Percentiles rank a stretch among this genome's conserved stretches.
Conservation (phyloP, 768 basidiomycete species). For the Mycena belliarum region DNA sequence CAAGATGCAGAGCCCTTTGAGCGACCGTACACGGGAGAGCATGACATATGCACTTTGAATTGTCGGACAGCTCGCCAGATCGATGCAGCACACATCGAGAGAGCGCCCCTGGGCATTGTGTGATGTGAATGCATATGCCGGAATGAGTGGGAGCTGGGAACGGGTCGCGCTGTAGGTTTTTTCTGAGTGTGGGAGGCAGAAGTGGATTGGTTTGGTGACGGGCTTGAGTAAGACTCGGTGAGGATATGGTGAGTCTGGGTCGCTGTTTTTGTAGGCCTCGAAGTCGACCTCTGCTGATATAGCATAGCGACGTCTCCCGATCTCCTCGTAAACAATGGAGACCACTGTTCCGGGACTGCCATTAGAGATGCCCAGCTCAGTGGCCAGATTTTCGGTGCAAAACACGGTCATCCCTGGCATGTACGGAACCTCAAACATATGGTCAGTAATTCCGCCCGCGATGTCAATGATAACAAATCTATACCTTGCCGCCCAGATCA, state of each 20-base stretch:
- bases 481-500: not conserved
- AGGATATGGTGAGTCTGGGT: not conserved
- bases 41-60: constrained; percentile 2
- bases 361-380: constrained; percentile 16
- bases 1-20: not conserved
- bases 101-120: not conserved
- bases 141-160: constrained; percentile 15
- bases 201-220: not conserved
- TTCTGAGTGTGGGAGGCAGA: constrained; percentile 7
- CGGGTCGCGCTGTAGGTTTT: constrained; percentile 7
- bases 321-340: constrained; percentile 1
- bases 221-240: constrained; percentile 8
- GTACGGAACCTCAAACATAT: not conserved
- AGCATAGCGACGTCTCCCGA: constrained; percentile 1
- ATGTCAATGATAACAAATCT: not conserved
- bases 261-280: not conserved
- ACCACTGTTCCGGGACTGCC: constrained; percentile 12
- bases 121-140: not conserved
- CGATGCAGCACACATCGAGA: not conserved
- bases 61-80: not conserved
- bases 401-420: constrained; percentile 15
- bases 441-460: not conserved
- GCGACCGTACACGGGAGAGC: not conserved
- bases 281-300: constrained; percentile 15
- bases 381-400: constrained; percentile 11